Conservation (phyloP, 805 yeast genomes). For the Diddensiella transvaalensis region DNA sequence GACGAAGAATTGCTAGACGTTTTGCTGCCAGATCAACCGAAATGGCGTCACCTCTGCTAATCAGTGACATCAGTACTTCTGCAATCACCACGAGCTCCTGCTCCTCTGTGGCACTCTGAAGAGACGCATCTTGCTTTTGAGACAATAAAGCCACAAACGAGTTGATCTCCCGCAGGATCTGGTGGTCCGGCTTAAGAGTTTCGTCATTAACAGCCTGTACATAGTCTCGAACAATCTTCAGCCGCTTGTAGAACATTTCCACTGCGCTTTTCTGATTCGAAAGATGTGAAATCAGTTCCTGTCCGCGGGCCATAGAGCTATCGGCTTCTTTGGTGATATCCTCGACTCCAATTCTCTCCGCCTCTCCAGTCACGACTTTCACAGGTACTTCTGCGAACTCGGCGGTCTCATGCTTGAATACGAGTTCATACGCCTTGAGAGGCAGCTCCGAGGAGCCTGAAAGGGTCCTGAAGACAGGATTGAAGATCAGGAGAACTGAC, state of each 20-base stretch:
- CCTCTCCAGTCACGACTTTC: conserved; percentile 27
- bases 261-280: conserved; percentile 26
- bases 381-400: conserved; percentile 24
- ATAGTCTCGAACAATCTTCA: conserved; percentile 22
- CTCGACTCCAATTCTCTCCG: conserved; percentile 33
- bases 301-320: conserved; percentile 7
- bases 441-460: conserved; percentile 21
- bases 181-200: conserved; percentile 17
- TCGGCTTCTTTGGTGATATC: conserved; percentile 23
- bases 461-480: conserved; percentile 12
- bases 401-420: conserved; percentile 9
- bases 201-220: conserved; percentile 18
- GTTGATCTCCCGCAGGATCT: conserved; percentile 23
- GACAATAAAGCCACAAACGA: conserved; percentile 20
- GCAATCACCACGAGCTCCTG: conserved; percentile 27
- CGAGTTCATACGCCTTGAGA: conserved; percentile 24
- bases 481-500: conserved; percentile 22
- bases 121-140: conserved; percentile 5
- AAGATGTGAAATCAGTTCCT: conserved; percentile 14
- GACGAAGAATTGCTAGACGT: conserved; percentile 3
- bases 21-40: conserved; percentile 22
- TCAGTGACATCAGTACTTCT: conserved; percentile 25
- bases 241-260: conserved; percentile 24
- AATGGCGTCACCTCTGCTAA: conserved; percentile 23
- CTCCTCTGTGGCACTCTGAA: conserved; percentile 13